These are phyloP conservation scores for Rosa multiflora DNA, from an alignment of 306 rosid genomes.

Conservation along the genomic window DNA sequence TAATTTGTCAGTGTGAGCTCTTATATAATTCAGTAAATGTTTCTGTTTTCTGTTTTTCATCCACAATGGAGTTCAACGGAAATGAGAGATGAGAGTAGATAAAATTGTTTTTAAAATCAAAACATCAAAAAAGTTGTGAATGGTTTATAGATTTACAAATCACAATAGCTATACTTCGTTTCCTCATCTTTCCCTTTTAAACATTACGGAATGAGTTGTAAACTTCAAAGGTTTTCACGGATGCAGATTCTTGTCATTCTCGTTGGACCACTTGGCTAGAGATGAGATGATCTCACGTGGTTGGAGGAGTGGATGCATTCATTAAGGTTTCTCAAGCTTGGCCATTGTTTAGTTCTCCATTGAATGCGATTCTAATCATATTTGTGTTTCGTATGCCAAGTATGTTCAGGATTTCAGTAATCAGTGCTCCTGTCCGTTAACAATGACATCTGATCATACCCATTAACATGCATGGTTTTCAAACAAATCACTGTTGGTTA, in stretches of 20 bases:
- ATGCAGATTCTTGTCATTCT: constrained; percentile 44
- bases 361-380: constrained; percentile 18
- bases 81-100: neutral
- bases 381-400: neutral
- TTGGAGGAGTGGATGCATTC: constrained; percentile 61
- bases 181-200: neutral
- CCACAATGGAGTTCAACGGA: neutral
- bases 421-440: neutral
- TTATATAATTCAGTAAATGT: neutral
- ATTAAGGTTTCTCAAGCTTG: constrained; percentile 69
- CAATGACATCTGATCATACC: neutral
- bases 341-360: constrained; percentile 66
- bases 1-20: neutral
- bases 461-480: too few relatives aligned
- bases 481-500: neutral
- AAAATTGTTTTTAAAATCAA: neutral
- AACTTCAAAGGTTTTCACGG: constrained; percentile 11
- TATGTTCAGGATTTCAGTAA: neutral
- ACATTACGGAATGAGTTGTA: neutral
- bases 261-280: constrained; percentile 58
- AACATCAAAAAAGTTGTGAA: neutral
- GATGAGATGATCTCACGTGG: constrained; percentile 68
- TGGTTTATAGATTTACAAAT: neutral
- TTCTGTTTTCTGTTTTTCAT: neutral
- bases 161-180: neutral